Percentiles rank a stretch among this genome's conserved stretches.
phyloP scores from a whole-genome alignment of 345 rosid genomes.

The Lumnitzera racemosa region DNA sequence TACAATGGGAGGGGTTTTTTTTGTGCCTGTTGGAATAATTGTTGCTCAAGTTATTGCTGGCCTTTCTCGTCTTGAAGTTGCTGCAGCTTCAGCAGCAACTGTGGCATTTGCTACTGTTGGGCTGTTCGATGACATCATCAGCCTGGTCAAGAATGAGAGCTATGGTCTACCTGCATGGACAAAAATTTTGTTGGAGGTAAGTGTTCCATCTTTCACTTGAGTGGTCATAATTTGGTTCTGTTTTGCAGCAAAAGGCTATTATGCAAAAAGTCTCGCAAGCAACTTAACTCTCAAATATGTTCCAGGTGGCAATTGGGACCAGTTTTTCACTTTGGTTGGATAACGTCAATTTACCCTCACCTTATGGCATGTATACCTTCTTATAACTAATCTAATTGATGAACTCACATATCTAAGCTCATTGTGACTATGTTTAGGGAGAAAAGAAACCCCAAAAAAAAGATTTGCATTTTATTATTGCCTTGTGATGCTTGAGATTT shows the following conservation, averaged over 20 bases:
- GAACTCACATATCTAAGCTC: conserved; percentile 73
- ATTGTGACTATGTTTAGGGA: conserved; percentile 2
- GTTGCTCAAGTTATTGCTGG: conserved; percentile 53
- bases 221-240: background rate
- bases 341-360: conserved; percentile 50
- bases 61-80: conserved; percentile 58
- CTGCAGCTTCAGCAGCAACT: conserved; percentile 61
- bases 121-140: conserved; percentile 51
- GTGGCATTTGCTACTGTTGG: conserved; percentile 69
- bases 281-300: conserved; percentile 11
- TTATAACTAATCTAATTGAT: conserved; percentile 70
- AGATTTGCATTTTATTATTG: too few relatives aligned
- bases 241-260: background rate
- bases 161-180: conserved; percentile 47
- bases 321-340: conserved; percentile 83
- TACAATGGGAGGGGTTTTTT: conserved; percentile 83
- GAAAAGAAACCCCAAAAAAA: too few relatives aligned
- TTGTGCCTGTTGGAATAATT: conserved; percentile 64
- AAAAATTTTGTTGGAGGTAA: conserved; percentile 66
- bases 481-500: too few relatives aligned
- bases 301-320: conserved; percentile 63
- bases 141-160: conserved; percentile 27
- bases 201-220: background rate
- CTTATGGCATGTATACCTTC: conserved; percentile 99
- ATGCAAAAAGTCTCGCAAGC: conserved; percentile 9